phyloP scores from a whole-genome alignment of 768 basidiomycete species.

The Macrocybe gigantea region DNA sequence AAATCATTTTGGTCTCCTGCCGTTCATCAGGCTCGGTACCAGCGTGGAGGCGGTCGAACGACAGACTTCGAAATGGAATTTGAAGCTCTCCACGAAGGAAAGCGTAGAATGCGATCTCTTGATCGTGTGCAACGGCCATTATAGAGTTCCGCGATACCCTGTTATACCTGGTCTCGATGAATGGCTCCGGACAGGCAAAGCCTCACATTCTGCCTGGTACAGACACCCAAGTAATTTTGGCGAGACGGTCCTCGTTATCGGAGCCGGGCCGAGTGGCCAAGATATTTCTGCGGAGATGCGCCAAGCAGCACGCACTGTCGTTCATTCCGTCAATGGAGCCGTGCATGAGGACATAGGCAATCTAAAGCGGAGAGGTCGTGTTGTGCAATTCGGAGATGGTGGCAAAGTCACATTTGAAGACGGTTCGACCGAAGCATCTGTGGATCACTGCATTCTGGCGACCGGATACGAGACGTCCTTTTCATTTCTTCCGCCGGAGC shows the following conservation, averaged over 20 bases:
- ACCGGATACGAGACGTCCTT: constrained; percentile 69
- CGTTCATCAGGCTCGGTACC: constrained; percentile 60
- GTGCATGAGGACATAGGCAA: constrained; percentile 22
- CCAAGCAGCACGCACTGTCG: constrained; percentile 34
- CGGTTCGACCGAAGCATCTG: constrained; percentile 42
- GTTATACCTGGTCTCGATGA: constrained; percentile 47
- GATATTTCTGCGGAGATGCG: constrained; percentile 64
- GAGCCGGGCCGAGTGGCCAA: constrained; percentile 58
- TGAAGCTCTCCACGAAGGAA: constrained; percentile 32
- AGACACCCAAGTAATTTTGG: constrained; percentile 43
- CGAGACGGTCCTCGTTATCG: constrained; percentile 39
- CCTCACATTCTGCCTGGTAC: constrained; percentile 66
- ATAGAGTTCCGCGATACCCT: constrained; percentile 59
- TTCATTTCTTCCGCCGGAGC: constrained; percentile 47
- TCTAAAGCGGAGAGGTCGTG: constrained; percentile 35
- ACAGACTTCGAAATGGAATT: constrained; percentile 39
- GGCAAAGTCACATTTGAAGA: constrained; percentile 56
- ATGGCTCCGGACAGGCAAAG: constrained; percentile 51
- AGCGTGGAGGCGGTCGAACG: constrained; percentile 44
- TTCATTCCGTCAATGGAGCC: constrained; percentile 48
- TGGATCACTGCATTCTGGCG: constrained; percentile 66
- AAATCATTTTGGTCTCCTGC: constrained; percentile 48
- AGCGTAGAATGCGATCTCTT: constrained; percentile 51
- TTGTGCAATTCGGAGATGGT: constrained; percentile 30
- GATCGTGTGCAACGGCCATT: constrained; percentile 74